These are phyloP conservation scores for Cutaneotrichosporon dermatis DNA, from an alignment of 1,284 basidiomycete species.

Conservation along the genomic window DNA sequence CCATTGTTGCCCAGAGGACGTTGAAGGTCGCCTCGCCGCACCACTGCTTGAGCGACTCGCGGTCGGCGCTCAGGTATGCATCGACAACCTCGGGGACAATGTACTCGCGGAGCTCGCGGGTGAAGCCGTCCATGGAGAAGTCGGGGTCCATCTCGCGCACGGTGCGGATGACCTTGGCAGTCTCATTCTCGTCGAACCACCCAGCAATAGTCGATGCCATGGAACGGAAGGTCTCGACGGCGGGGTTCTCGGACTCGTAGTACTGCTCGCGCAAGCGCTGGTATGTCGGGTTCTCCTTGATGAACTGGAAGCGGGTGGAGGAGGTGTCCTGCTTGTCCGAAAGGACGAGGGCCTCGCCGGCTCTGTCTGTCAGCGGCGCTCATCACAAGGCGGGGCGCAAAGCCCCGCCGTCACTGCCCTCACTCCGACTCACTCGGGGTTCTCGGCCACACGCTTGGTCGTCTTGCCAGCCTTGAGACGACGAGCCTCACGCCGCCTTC, in stretches of 20 bases:
- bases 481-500: slow-evolving; percentile 67
- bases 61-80: slow-evolving; percentile 85
- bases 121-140: slow-evolving; percentile 82
- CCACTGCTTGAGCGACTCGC: slow-evolving; percentile 81
- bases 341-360: slow-evolving; percentile 74
- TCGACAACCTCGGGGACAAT: slow-evolving; percentile 97
- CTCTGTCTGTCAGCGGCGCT: slow-evolving; percentile 54
- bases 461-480: slow-evolving; percentile 75
- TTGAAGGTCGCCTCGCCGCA: slow-evolving; percentile 98
- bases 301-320: slow-evolving; percentile 55
- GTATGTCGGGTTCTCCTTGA: slow-evolving; percentile 58
- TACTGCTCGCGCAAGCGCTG: slow-evolving; percentile 60
- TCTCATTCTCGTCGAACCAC: slow-evolving; percentile 94
- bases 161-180: slow-evolving; percentile 81
- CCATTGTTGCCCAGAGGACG: slow-evolving; percentile 95
- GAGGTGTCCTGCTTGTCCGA: slow-evolving; percentile 41
- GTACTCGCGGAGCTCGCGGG: slow-evolving; percentile 89
- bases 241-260: slow-evolving; percentile 89
- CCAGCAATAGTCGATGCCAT: slow-evolving; percentile 83
- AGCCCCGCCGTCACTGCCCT: neutral
- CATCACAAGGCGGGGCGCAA: neutral
- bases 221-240: slow-evolving; percentile 72
- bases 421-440: slow-evolving; percentile 66
- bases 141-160: slow-evolving; percentile 82
- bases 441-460: slow-evolving; percentile 57